These are phyloP conservation scores for Gyrodon lividus DNA, from an alignment of 768 basidiomycete species.

Conservation along the genomic window DNA sequence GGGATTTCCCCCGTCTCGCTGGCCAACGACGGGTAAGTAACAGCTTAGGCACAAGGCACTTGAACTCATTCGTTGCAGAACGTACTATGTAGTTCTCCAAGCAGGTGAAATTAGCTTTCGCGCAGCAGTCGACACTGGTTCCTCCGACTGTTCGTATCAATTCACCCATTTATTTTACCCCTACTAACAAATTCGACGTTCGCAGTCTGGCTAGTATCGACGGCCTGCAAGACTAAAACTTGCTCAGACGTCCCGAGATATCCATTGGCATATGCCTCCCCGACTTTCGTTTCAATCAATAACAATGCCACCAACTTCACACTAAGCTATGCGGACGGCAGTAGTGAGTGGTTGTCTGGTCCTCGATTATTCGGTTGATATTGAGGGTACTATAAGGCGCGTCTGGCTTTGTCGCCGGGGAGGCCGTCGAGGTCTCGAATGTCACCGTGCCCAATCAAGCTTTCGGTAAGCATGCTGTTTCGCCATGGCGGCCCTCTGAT, in stretches of 20 bases:
- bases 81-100: conserved; percentile 63
- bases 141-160: conserved; percentile 33
- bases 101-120: conserved; percentile 65
- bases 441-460: conserved; percentile 59
- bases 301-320: conserved; percentile 60
- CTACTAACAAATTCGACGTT: neutral
- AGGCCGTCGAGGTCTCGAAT: conserved; percentile 59
- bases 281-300: conserved; percentile 62
- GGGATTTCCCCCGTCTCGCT: conserved; percentile 47
- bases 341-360: conserved; percentile 46
- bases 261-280: conserved; percentile 63
- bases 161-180: neutral
- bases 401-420: conserved; percentile 69
- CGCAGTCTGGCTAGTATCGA: conserved; percentile 70
- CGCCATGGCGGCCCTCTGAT: conserved; percentile 1
- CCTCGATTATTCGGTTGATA: neutral
- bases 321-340: conserved; percentile 64
- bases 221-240: conserved; percentile 51
- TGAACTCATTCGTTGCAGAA: conserved; percentile 39
- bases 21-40: conserved; percentile 48
- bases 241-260: conserved; percentile 67
- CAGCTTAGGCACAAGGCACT: conserved; percentile 27
- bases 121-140: conserved; percentile 72
- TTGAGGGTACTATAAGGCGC: conserved; percentile 42
- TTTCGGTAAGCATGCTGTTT: conserved; percentile 51